Conservation (phyloP, 1,139 yeast genomes). For the Pichia terricola region DNA sequence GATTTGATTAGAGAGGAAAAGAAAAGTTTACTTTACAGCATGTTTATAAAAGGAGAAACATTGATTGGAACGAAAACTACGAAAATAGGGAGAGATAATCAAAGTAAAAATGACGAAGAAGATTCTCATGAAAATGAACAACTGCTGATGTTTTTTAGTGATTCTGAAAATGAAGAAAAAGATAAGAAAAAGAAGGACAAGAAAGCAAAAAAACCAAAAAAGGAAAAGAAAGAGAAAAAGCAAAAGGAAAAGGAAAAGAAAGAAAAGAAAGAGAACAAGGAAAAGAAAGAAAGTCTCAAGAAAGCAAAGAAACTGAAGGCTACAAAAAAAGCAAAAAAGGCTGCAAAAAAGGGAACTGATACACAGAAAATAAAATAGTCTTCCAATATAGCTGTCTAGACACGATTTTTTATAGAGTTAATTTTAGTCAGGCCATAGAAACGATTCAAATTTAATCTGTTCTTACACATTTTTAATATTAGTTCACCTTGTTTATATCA, state of each 20-base stretch:
- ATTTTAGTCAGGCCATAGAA: no score
- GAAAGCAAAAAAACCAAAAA: constrained; percentile 8
- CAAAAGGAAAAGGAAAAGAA: constrained; percentile 6
- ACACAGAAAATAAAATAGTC: no score
- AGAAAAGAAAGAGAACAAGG: constrained; percentile 8
- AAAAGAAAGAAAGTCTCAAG: neutral
- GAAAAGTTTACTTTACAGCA: constrained; percentile 44
- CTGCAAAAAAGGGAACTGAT: neutral
- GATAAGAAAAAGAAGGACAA: neutral
- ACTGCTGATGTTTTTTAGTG: constrained; percentile 16
- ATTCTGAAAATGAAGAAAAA: constrained; percentile 9
- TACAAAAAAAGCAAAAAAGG: constrained; percentile 7
- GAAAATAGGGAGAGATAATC: constrained; percentile 24
- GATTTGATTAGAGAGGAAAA: constrained; percentile 28
- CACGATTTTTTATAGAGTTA: no score
- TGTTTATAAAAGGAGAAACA: constrained; percentile 83
- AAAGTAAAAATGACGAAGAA: constrained; percentile 9
- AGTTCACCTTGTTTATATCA: no score
- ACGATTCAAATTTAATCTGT: no score
- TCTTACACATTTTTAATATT: no score
- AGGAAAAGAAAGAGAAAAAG: no score
- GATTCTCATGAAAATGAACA: constrained; percentile 12
- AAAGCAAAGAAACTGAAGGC: neutral
- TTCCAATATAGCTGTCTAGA: no score
- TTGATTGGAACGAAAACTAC: constrained; percentile 53